Evolutionary conservation across 306 rosid species (phyloP).

Genomic region (Datisca glomerata): DNA sequence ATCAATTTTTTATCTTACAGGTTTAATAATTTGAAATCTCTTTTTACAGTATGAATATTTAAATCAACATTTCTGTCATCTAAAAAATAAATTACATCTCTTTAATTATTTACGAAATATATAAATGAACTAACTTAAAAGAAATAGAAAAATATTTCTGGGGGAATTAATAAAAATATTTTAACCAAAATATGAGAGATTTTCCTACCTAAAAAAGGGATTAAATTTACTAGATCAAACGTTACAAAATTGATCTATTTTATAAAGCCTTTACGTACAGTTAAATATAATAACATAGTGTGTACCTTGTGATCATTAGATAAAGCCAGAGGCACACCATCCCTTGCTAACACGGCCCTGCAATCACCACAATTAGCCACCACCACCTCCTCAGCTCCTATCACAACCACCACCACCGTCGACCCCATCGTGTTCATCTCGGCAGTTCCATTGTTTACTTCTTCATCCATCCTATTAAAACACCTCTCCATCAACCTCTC

Average conservation of each 20-base stretch:
- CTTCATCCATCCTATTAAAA: constrained; percentile 61
- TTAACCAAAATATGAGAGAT: not conserved
- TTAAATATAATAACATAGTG: not conserved
- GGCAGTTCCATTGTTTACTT: constrained; percentile 26
- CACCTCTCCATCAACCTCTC: constrained; percentile 63
- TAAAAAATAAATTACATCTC: no score
- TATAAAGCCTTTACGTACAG: no score
- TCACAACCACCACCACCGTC: constrained; percentile 53
- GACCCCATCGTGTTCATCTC: constrained; percentile 49
- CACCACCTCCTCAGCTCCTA: constrained; percentile 31
- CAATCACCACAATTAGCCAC: constrained; percentile 82
- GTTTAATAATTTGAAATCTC: no score
- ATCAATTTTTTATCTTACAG: no score
- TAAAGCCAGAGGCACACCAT: constrained; percentile 43
- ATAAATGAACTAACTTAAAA: not conserved
- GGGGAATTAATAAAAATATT: not conserved
- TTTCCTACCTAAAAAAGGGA: not conserved
- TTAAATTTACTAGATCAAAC: no score
- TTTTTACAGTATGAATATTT: no score
- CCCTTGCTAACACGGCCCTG: constrained; percentile 73
- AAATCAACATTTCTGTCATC: no score
- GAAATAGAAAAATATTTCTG: not conserved
- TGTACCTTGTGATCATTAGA: constrained; percentile 75
- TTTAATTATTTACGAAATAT: no score
- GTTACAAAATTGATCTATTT: no score